phyloP scores from a whole-genome alignment of 2,329 filamentous ascomycete genomes.

The Samsoniella hepiali region DNA sequence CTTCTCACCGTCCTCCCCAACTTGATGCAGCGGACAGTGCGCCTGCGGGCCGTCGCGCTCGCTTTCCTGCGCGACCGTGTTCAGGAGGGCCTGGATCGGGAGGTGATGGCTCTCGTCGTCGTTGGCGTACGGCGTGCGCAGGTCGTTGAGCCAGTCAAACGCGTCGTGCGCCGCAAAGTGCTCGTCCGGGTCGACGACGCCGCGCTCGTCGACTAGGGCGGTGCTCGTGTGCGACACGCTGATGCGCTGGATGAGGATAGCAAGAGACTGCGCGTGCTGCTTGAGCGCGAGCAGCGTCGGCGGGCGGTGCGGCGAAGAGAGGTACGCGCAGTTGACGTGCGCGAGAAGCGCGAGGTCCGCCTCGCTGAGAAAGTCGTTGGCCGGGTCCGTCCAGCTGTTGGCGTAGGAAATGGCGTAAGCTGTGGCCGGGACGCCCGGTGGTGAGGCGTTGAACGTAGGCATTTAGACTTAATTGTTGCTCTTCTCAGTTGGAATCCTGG shows the following conservation, averaged over 20 bases:
- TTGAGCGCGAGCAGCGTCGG: slow-evolving; percentile 58
- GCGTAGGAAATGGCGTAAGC: slow-evolving; percentile 28
- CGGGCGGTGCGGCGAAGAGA: slow-evolving; percentile 51
- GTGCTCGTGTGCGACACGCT: slow-evolving; percentile 35
- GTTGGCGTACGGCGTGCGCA: slow-evolving; percentile 47
- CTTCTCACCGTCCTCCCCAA: slow-evolving; percentile 19
- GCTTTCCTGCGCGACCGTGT: slow-evolving; percentile 42
- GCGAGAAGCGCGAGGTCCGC: slow-evolving; percentile 27
- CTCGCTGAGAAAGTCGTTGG: slow-evolving; percentile 23
- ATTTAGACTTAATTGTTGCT: neutral
- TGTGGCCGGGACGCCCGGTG: slow-evolving; percentile 26
- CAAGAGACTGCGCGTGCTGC: slow-evolving; percentile 57
- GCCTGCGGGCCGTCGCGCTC: slow-evolving; percentile 41
- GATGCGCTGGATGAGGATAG: slow-evolving; percentile 49
- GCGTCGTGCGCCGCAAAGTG: slow-evolving; percentile 40
- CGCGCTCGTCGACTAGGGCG: slow-evolving; percentile 18
- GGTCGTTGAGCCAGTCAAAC: slow-evolving; percentile 56
- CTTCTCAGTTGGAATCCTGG: neutral
- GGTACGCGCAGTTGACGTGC: slow-evolving; percentile 56
- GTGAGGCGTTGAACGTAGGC: neutral
- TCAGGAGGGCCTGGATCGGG: slow-evolving; percentile 45
- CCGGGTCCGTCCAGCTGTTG: slow-evolving; percentile 26
- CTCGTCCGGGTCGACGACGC: slow-evolving; percentile 26
- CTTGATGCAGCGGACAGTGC: slow-evolving; percentile 44
- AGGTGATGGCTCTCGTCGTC: slow-evolving; percentile 45